These are phyloP conservation scores for Parsonsia alboflavescens DNA, from an alignment of 257 asterid genomes.

Conservation along the genomic window DNA sequence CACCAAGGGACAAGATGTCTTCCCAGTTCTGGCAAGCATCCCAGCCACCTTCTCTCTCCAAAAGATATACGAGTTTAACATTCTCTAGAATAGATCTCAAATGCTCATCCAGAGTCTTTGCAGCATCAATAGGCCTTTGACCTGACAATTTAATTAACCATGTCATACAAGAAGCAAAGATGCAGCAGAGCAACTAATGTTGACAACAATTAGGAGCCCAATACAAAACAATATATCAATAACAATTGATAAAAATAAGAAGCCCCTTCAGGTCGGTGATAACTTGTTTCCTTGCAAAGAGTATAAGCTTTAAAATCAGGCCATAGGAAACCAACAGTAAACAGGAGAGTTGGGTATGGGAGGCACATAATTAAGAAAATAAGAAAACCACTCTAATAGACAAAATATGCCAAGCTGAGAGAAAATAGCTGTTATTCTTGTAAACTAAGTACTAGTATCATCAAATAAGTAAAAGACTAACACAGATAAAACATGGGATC, in stretches of 20 bases:
- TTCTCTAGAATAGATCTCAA: conserved; percentile 70
- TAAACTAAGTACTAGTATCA: neutral
- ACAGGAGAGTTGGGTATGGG: neutral
- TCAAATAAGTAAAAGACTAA: neutral
- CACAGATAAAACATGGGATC: neutral
- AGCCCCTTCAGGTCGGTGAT: neutral
- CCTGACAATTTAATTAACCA: conserved; percentile 41
- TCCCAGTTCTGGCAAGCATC: conserved; percentile 91
- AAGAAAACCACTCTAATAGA: neutral
- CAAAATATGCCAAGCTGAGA: neutral
- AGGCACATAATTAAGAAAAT: neutral
- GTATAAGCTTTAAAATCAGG: neutral
- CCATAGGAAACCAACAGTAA: neutral
- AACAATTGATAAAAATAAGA: neutral
- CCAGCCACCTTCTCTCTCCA: conserved; percentile 99
- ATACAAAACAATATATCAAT: neutral
- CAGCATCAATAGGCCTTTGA: conserved; percentile 31
- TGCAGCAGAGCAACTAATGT: neutral
- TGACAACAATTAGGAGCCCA: neutral
- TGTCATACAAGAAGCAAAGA: conserved; percentile 12
- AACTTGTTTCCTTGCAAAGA: neutral
- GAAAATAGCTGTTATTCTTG: neutral
- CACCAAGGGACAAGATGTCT: conserved; percentile 96
- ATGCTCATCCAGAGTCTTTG: conserved; percentile 51
- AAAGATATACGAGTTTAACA: conserved; percentile 75